These are phyloP conservation scores for Cornus kousa DNA, from an alignment of 148 eudicot species.

Conservation along the genomic window DNA sequence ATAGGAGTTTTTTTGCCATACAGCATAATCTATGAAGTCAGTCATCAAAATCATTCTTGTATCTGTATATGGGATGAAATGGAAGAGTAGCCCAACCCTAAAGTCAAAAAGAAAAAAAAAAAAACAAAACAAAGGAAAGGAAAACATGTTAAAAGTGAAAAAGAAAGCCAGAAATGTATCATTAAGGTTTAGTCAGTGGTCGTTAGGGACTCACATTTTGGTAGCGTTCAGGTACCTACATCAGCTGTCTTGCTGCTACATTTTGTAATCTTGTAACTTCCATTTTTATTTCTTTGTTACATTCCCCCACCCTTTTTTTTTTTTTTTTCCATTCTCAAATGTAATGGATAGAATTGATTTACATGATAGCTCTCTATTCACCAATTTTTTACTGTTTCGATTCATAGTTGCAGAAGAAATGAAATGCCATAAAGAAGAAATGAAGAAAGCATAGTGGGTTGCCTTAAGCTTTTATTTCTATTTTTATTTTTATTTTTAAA, in stretches of 20 bases:
- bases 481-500: too few species aligned
- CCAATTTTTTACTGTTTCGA: background rate
- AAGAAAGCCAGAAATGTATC: constrained; percentile 27
- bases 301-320: background rate
- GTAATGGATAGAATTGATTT: constrained; percentile 25
- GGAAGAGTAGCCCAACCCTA: constrained; percentile 28
- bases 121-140: constrained; percentile 14
- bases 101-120: constrained; percentile 11
- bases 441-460: too few species aligned
- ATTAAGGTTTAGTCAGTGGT: constrained; percentile 17
- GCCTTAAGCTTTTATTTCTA: too few species aligned
- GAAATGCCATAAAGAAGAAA: too few species aligned
- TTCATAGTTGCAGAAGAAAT: background rate
- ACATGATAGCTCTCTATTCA: constrained; percentile 18
- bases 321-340: background rate
- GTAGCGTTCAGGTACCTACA: constrained; percentile 20
- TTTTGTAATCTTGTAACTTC: constrained; percentile 22
- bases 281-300: constrained; percentile 11
- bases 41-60: constrained; percentile 39
- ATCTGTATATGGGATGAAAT: constrained; percentile 47
- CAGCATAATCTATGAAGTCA: constrained; percentile 17
- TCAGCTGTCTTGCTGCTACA: background rate
- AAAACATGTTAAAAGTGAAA: constrained; percentile 19
- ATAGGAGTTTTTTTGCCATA: constrained; percentile 28
- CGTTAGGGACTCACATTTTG: constrained; percentile 29